Evolutionary conservation across 129 eudicot species (phyloP).

Genomic region (Gnaphalium uliginosum): DNA sequence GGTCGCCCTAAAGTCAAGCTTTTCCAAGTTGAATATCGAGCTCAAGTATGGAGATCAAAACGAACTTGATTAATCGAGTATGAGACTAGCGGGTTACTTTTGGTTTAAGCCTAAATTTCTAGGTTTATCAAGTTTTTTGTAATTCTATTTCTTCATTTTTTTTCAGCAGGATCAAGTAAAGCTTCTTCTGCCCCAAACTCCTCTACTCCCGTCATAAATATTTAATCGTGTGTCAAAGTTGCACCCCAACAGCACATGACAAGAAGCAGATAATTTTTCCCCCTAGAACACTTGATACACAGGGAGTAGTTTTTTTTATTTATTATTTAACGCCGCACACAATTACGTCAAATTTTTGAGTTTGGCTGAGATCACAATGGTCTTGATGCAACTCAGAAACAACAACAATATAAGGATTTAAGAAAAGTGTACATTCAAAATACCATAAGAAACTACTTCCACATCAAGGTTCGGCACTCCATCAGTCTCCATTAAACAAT

Average conservation of each 20-base stretch:
- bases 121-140: too few relatives aligned
- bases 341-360: constrained; percentile 11
- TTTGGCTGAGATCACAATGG: constrained; percentile 17
- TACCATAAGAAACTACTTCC: constrained; percentile 15
- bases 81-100: too few relatives aligned
- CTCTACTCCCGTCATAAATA: too few relatives aligned
- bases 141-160: too few relatives aligned
- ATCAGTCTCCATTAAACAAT: neutral
- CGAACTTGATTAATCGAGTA: neutral
- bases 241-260: neutral
- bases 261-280: neutral
- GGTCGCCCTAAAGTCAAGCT: neutral
- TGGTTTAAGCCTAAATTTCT: too few relatives aligned
- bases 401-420: neutral
- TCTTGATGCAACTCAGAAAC: constrained; percentile 25
- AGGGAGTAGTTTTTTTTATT: neutral
- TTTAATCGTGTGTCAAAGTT: too few relatives aligned
- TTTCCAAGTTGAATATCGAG: neutral
- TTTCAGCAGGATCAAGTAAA: neutral
- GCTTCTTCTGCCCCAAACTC: neutral
- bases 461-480: constrained; percentile 10
- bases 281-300: neutral
- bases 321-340: constrained; percentile 22
- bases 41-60: neutral
- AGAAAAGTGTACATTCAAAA: constrained; percentile 23